A percentile compares a stretch with the other conserved stretches of the same genome.
phyloP scores from a whole-genome alignment of 1,139 yeast species.

The Tardiomyces digboiensis region DNA sequence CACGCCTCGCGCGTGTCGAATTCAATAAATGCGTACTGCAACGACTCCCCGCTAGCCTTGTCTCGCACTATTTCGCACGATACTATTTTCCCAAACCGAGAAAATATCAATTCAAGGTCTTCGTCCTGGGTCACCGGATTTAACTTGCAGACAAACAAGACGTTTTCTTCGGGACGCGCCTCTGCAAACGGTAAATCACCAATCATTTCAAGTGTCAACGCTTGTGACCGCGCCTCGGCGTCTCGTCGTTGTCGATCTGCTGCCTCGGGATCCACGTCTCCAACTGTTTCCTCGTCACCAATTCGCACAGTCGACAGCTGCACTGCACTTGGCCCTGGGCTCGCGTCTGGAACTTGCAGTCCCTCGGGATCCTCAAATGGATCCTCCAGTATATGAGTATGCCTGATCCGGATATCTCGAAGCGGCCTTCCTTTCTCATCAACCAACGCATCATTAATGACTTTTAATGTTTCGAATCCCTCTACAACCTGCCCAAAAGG shows the following conservation, averaged over 20 bases:
- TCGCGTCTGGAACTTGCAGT: slow-evolving; percentile 11
- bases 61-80: slow-evolving; percentile 44
- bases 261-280: slow-evolving; percentile 15
- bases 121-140: slow-evolving; percentile 50
- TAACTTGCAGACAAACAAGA: slow-evolving; percentile 52
- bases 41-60: slow-evolving; percentile 36
- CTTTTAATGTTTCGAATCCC: slow-evolving; percentile 37
- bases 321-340: slow-evolving; percentile 24
- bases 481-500: slow-evolving; percentile 45
- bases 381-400: slow-evolving; percentile 42
- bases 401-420: slow-evolving; percentile 43
- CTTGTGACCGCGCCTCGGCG: slow-evolving; percentile 39
- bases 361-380: slow-evolving; percentile 39
- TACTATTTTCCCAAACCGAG: slow-evolving; percentile 47
- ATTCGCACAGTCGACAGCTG: slow-evolving; percentile 32
- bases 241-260: slow-evolving; percentile 18
- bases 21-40: slow-evolving; percentile 57
- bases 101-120: slow-evolving; percentile 45
- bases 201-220: slow-evolving; percentile 51
- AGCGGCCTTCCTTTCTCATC: slow-evolving; percentile 36
- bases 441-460: slow-evolving; percentile 31
- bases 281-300: slow-evolving; percentile 22
- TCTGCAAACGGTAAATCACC: slow-evolving; percentile 58
- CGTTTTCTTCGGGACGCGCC: slow-evolving; percentile 50
- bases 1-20: slow-evolving; percentile 39